Conservation (phyloP, 2,329 filamentous ascomycete genomes). For the Chrysoporthe puriensis region DNA sequence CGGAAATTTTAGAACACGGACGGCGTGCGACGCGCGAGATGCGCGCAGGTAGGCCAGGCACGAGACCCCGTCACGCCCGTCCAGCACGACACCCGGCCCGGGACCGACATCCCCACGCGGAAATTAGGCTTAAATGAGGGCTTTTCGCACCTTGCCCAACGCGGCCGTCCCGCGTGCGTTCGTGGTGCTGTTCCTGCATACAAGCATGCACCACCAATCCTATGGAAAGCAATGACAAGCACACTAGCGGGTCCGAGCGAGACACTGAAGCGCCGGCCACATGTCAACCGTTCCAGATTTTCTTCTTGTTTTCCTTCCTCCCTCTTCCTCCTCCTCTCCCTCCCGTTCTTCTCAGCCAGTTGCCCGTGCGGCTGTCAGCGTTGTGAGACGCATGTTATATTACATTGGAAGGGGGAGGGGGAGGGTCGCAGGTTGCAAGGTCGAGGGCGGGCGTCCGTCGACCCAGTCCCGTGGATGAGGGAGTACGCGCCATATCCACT, state of each 20-base stretch:
- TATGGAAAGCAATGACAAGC: not conserved
- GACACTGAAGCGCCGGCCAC: no score
- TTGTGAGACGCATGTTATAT: not conserved
- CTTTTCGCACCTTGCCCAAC: slow-evolving; percentile 11
- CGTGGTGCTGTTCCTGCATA: not conserved
- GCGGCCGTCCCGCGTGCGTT: not conserved
- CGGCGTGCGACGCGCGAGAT: not conserved
- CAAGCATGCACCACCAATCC: not conserved
- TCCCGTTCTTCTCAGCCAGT: not conserved
- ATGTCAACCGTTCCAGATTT: not conserved
- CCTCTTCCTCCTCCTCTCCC: no score
- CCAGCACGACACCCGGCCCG: slow-evolving; percentile 9
- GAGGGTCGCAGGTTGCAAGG: not conserved
- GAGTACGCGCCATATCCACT: slow-evolving; percentile 3
- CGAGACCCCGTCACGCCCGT: not conserved
- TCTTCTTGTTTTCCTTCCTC: not conserved
- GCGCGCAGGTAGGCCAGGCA: no score
- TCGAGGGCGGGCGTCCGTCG: slow-evolving; percentile 2
- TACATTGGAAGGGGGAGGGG: not conserved
- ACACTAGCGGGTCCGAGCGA: not conserved
- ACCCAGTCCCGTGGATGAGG: not conserved
- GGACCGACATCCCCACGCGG: slow-evolving; percentile 20
- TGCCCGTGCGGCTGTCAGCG: not conserved
- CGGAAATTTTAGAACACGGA: slow-evolving; percentile 13
- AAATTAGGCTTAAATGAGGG: slow-evolving; percentile 28